Base-by-base conservation (phyloP, 495 filamentous ascomycete species). In the Aspergillus nidulans region DNA sequence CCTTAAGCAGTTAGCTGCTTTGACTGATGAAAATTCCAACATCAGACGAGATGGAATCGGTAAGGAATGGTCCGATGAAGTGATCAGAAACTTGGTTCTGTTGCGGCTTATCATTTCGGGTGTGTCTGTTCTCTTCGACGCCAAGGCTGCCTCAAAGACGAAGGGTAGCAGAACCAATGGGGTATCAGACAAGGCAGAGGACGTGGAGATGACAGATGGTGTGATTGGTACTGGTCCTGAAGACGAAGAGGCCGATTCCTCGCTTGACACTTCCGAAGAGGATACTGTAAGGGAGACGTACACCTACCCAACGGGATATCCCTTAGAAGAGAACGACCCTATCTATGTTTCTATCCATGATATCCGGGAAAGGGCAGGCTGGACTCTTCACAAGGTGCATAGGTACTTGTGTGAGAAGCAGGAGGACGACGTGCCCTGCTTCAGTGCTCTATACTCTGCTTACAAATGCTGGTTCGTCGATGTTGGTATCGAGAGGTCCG, bases 21-120 rank as follows among this genome's bases (percentile, higher is more conserved):
- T 99, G 30, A 95, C 89, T 51, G 82, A 86, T 56, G 86, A 90
- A 32, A 82, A 84, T 26, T 90, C 92, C 4, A 85, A 80, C n/a
- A 84, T 96, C 25, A 97, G 92, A 68, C 81, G 92, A 40, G 91
- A 95, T 61, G 94, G 94, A 40, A 95, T 88, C 64, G 94, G 92
- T 49, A 97, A 97, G 69, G 92, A 95, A 60, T 99, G 94, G 94
- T 96, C 92, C 0, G 94, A 99, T 70, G 95, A 97, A 69, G 85
- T 97, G 26, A 89, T 91, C 4, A 76, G 94, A 53, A 95, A 95
- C 67, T 70, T 99, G 43, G 86, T 90, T 3, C 86, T 96, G 44
- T 73, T 97, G 16, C 80, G 92, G 53, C 79, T 99, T 30, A 78
- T 95, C 24, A 78, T 96, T 48, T 95, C 91, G 12, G 94, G 94